phyloP scores from a whole-genome alignment of 192 early-diverging fungal species.

The Backusella mclennaniae region DNA sequence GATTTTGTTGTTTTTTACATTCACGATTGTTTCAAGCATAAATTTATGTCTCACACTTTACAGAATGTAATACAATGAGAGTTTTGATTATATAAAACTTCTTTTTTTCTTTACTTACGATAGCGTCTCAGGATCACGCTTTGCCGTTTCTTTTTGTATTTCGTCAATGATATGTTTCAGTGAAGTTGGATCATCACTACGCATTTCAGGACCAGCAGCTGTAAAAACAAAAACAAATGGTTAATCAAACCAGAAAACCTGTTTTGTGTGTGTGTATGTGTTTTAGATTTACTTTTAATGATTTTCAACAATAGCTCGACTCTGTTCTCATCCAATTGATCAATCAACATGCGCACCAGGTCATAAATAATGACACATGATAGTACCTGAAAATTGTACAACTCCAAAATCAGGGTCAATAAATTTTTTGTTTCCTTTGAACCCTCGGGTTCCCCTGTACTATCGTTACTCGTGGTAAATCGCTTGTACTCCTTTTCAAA shows the following conservation, averaged over 20 bases:
- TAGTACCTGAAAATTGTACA: conserved; percentile 89
- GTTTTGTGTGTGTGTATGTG: background rate
- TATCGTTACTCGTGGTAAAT: conserved; percentile 27
- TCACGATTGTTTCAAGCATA: conserved; percentile 93
- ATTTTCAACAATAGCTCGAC: conserved; percentile 88
- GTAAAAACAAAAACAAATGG: background rate
- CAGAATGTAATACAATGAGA: conserved; percentile 13
- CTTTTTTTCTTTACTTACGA: conserved; percentile 38
- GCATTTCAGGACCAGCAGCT: conserved; percentile 80
- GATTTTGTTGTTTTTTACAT: conserved; percentile 91
- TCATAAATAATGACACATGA: conserved; percentile 90
- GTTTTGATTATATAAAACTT: conserved; percentile 1
- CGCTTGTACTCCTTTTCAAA: conserved; percentile 60
- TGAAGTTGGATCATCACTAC: conserved; percentile 87
- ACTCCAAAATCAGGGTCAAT: conserved; percentile 72
- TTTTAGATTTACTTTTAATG: conserved; percentile 54
- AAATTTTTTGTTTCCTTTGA: conserved; percentile 81
- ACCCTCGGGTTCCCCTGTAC: conserved; percentile 43
- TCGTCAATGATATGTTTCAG: conserved; percentile 88
- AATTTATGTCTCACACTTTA: conserved; percentile 72
- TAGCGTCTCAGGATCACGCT: conserved; percentile 40
- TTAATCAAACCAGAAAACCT: background rate
- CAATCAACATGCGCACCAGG: conserved; percentile 68
- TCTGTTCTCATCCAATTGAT: conserved; percentile 75
- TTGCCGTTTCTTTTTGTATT: conserved; percentile 54